Evolutionary conservation across 768 basidiomycete species (phyloP), one percentile per base, ranked within the genome.

Genomic region (Steccherinum ochraceum): DNA sequence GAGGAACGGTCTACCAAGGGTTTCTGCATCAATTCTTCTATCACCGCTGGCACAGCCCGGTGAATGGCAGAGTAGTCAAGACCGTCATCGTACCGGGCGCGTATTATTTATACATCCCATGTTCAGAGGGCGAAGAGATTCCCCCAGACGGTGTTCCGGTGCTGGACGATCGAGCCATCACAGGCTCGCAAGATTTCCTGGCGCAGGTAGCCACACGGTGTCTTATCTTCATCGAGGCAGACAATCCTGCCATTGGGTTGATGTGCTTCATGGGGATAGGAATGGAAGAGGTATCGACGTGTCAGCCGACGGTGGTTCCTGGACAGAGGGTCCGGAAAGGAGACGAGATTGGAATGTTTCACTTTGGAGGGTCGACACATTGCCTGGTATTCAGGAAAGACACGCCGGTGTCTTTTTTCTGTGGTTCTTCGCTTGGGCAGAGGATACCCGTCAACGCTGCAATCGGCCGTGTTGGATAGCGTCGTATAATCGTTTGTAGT

Each of bases 31-130:
- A 78, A 2, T 56, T 72, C 23, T 71, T 72, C 24, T 85, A 83
- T 56, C 84, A 84, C 57, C 77, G 81, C 54, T 84, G 81, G 82
- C 78, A 80, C 61, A 65, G 70, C 46, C 84, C 84, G 50, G 72
- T 84, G 11, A 67, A 70, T 39, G 78, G 78, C 2, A 63, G 41
- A 1, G 64, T 80, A 27, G 61, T 56, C 12, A 66, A 74, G 60
- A 63, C 65, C 11, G 70, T 69, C n/a, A 58, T 72, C 35, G 62
- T 80, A 13, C 76, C 77, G 5, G 78, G 79, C 1, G 73, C 74
- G 1, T 79, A 79, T 61, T 83, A 75, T 52, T 16, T 35, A 7
- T n/a, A n/a, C n/a, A n/a, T n/a, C n/a, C n/a, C n/a, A n/a, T n/a
- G n/a, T n/a, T n/a, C n/a, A n/a, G n/a, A n/a, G n/a, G n/a, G n/a